These are phyloP conservation scores for Cercis canadensis DNA, from an alignment of 306 rosid species.

Conservation along the genomic window DNA sequence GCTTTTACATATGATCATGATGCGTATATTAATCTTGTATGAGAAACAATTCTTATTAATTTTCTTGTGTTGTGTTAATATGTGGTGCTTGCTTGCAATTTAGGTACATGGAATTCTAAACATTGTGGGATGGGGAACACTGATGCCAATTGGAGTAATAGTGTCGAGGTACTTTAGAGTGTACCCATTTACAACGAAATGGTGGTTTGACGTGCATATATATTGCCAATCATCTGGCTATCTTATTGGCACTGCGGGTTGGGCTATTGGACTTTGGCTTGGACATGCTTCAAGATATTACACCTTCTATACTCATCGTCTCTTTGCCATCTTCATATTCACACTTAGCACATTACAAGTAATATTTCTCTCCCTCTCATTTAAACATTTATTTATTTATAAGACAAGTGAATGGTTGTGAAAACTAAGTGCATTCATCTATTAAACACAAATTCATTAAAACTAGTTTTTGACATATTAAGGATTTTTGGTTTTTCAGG, in stretches of 20 bases:
- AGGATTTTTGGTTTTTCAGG: constrained; percentile 40
- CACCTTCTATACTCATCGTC: constrained; percentile 57
- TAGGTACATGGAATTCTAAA: constrained; percentile 84
- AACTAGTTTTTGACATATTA: too few relatives aligned
- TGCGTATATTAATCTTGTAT: too few relatives aligned
- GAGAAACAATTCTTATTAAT: too few relatives aligned
- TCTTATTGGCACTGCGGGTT: constrained; percentile 59
- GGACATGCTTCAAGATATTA: constrained; percentile 66
- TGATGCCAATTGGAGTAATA: constrained; percentile 75
- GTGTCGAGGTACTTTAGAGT: constrained; percentile 63
- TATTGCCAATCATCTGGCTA: constrained; percentile 59
- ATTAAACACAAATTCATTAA: too few relatives aligned
- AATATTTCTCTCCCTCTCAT: background rate
- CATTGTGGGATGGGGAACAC: constrained; percentile 82
- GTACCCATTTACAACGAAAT: constrained; percentile 12
- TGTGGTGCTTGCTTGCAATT: too few relatives aligned
- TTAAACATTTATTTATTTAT: background rate
- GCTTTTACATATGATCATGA: too few relatives aligned
- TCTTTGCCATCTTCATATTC: constrained; percentile 64
- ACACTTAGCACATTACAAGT: constrained; percentile 72
- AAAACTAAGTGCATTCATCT: too few relatives aligned
- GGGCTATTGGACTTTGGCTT: constrained; percentile 75
- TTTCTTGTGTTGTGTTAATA: background rate
- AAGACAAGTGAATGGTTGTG: too few relatives aligned
- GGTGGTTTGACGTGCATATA: constrained; percentile 47